These are phyloP conservation scores for Alectoria sarmentosa DNA, from an alignment of 495 filamentous ascomycete species.

Conservation along the genomic window DNA sequence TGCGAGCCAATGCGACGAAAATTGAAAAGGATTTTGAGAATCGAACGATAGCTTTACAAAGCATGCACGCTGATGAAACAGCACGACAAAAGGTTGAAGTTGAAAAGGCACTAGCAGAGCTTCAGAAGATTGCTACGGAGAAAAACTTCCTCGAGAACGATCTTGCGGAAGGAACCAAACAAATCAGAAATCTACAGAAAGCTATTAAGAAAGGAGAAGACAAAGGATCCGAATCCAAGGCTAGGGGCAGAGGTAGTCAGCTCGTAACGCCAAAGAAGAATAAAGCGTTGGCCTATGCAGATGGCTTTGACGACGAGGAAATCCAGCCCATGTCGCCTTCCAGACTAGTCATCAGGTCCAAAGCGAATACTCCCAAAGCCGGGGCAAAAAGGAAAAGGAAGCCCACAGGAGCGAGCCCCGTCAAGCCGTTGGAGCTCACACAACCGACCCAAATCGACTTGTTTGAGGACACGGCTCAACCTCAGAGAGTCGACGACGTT, in stretches of 20 bases:
- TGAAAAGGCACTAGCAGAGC: slow-evolving; percentile 48
- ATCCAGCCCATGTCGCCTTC: slow-evolving; percentile 52
- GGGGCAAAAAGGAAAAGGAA: slow-evolving; percentile 58
- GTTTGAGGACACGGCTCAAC: slow-evolving; percentile 7
- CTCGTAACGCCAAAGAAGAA: slow-evolving; percentile 54
- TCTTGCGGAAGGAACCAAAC: slow-evolving; percentile 49
- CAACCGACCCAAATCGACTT: slow-evolving; percentile 23
- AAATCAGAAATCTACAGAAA: slow-evolving; percentile 40
- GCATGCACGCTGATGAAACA: slow-evolving; percentile 48
- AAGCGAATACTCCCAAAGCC: slow-evolving; percentile 50
- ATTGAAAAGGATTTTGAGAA: slow-evolving; percentile 50
- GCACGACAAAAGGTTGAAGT: slow-evolving; percentile 50
- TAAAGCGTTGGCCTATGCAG: slow-evolving; percentile 48
- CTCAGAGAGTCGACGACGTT: not conserved
- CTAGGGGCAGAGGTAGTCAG: slow-evolving; percentile 24
- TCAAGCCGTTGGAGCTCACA: slow-evolving; percentile 44
- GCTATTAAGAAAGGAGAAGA: slow-evolving; percentile 35
- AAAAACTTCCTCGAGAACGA: slow-evolving; percentile 61
- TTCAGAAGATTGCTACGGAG: slow-evolving; percentile 55
- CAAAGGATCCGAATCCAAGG: slow-evolving; percentile 17
- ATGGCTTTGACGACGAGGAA: slow-evolving; percentile 71
- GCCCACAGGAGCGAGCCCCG: slow-evolving; percentile 47
- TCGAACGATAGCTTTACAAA: slow-evolving; percentile 43
- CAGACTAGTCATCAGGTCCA: slow-evolving; percentile 45
- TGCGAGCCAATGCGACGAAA: slow-evolving; percentile 56